Percentiles rank a stretch among this genome's conserved stretches.
Conservation (phyloP, 78 protist species). For the Parvularia atlantis region DNA sequence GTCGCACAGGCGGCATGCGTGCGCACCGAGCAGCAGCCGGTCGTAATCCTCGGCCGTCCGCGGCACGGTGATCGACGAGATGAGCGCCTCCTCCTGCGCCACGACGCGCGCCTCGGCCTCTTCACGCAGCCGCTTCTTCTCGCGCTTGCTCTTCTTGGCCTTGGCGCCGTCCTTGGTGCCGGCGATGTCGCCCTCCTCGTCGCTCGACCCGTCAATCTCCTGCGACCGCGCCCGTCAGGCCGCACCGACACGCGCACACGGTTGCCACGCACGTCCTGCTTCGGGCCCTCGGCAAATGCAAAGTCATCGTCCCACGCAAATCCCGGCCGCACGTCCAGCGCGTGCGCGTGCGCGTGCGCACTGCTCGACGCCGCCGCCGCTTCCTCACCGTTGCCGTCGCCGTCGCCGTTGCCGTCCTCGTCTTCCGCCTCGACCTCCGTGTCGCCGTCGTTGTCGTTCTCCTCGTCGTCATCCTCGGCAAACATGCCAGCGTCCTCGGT, state of each 20-base stretch:
- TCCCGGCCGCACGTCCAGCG: too few species aligned
- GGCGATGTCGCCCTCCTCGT: neutral
- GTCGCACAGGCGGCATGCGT: too few species aligned
- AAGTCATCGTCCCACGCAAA: too few species aligned
- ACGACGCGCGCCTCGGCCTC: conserved; percentile 1
- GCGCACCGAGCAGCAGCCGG: conserved; percentile 62
- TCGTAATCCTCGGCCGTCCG: conserved; percentile 80
- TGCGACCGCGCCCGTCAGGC: too few species aligned
- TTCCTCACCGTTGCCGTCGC: neutral
- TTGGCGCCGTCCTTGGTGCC: neutral
- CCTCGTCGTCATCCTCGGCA: neutral
- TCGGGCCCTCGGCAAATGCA: neutral
- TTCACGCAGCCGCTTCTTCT: neutral
- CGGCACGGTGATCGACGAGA: conserved; percentile 10
- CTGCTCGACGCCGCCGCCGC: neutral
- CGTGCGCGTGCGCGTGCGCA: too few species aligned
- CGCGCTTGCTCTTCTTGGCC: neutral
- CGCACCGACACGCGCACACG: too few species aligned
- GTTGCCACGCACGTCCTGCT: neutral
- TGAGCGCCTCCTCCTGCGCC: neutral
- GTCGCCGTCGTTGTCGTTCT: neutral
- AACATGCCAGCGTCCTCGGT: neutral
- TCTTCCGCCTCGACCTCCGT: neutral
- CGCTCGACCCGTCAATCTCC: too few species aligned
- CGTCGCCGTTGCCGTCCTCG: neutral